Evolutionary conservation across 805 yeast species (phyloP).

Genomic region (Candida sakaeoensis): DNA sequence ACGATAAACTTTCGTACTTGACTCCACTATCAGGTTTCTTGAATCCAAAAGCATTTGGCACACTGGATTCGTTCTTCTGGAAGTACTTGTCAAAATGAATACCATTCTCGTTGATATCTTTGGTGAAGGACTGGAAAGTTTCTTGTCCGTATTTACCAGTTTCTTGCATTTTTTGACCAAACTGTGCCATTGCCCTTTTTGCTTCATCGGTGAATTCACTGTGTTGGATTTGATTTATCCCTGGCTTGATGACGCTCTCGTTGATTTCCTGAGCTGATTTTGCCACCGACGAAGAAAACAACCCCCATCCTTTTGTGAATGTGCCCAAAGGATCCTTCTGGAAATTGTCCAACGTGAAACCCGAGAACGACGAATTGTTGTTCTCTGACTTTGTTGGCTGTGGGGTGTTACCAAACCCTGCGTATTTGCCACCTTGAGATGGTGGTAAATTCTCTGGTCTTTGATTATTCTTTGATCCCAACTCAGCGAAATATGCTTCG

Average conservation of each 20-base stretch:
- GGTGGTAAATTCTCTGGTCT: slow-evolving; percentile 84
- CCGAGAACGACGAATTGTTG: slow-evolving; percentile 44
- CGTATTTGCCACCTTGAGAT: slow-evolving; percentile 88
- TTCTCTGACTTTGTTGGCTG: slow-evolving; percentile 30
- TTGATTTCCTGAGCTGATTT: slow-evolving; percentile 83
- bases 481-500: slow-evolving; percentile 76
- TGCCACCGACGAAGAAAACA: slow-evolving; percentile 80
- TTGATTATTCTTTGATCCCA: slow-evolving; percentile 67
- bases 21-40: slow-evolving; percentile 56
- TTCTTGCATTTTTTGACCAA: slow-evolving; percentile 90
- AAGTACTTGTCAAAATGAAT: slow-evolving; percentile 50
- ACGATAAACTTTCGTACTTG: slow-evolving; percentile 49
- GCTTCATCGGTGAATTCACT: slow-evolving; percentile 81
- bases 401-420: slow-evolving; percentile 87
- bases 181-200: slow-evolving; percentile 90
- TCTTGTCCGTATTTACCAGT: slow-evolving; percentile 75
- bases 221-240: slow-evolving; percentile 70
- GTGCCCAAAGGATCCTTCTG: slow-evolving; percentile 91
- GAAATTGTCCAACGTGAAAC: slow-evolving; percentile 62
- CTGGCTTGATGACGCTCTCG: slow-evolving; percentile 88
- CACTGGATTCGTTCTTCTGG: slow-evolving; percentile 42
- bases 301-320: slow-evolving; percentile 88
- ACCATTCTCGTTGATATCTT: slow-evolving; percentile 37
- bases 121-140: slow-evolving; percentile 57
- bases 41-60: slow-evolving; percentile 68